Conservation (phyloP, 1,139 yeast genomes). For the Ogataea hybrid region DNA sequence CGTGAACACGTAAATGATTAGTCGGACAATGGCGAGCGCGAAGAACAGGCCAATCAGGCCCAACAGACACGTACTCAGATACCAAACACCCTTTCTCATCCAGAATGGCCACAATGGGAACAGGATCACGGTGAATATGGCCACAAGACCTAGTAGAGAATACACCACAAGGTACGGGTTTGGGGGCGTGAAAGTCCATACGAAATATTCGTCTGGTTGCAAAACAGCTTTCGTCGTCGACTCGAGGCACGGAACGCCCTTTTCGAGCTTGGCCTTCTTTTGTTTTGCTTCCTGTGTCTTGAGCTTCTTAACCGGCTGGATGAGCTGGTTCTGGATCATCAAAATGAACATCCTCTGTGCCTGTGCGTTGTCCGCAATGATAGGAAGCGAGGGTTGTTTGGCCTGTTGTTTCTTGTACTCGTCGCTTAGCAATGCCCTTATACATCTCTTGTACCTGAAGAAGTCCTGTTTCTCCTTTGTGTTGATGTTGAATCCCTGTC, state of each 20-base stretch:
- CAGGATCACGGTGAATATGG: constrained; percentile 71
- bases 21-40: constrained; percentile 73
- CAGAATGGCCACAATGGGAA: constrained; percentile 96
- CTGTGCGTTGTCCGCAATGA: constrained; percentile 51
- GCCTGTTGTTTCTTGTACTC: constrained; percentile 61
- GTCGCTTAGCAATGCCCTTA: constrained; percentile 71
- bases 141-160: constrained; percentile 62
- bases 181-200: constrained; percentile 84
- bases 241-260: constrained; percentile 70
- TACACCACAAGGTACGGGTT: constrained; percentile 64
- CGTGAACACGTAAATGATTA: constrained; percentile 67
- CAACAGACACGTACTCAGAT: constrained; percentile 72
- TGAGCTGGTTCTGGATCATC: constrained; percentile 71
- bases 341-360: constrained; percentile 64
- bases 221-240: constrained; percentile 68
- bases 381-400: constrained; percentile 46
- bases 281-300: constrained; percentile 70
- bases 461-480: constrained; percentile 69
- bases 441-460: constrained; percentile 81
- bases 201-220: constrained; percentile 75
- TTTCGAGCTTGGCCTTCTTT: constrained; percentile 63
- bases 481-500: constrained; percentile 63
- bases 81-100: constrained; percentile 92
- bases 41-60: constrained; percentile 77
- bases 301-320: constrained; percentile 71